Percentiles rank a stretch among this genome's conserved stretches.
Evolutionary conservation across 1,284 basidiomycete genomes (phyloP).

Genomic region (Leccinum ponderosum): DNA sequence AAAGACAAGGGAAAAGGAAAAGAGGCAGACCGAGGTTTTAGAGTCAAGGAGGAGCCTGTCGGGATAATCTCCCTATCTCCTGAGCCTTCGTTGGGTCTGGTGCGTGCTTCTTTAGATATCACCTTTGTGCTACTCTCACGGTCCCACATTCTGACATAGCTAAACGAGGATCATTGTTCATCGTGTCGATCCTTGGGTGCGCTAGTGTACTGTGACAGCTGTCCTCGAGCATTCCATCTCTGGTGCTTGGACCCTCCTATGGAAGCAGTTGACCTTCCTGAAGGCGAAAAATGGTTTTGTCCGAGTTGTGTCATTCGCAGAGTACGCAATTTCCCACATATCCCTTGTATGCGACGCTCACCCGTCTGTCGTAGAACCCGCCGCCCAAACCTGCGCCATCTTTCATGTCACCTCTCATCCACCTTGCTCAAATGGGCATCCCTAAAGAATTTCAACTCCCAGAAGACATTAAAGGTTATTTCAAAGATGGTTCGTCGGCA

Average conservation of each 20-base stretch:
- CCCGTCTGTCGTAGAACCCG: conserved; percentile 51
- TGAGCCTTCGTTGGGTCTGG: conserved; percentile 44
- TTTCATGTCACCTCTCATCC: conserved; percentile 68
- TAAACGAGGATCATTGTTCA: conserved; percentile 95
- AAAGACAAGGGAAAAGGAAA: conserved; percentile 67
- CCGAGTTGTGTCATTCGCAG: conserved; percentile 70
- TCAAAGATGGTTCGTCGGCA: conserved; percentile 72
- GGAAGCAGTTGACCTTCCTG: conserved; percentile 81
- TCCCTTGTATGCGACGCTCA: conserved; percentile 13
- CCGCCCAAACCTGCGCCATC: conserved; percentile 58
- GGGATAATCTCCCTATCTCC: conserved; percentile 48
- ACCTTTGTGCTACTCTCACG: conserved; percentile 15
- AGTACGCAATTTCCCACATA: conserved; percentile 43
- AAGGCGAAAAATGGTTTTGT: conserved; percentile 94
- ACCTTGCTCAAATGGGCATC: conserved; percentile 60
- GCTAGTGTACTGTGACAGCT: conserved; percentile 95
- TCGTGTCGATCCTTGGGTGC: conserved; percentile 82
- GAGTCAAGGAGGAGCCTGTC: conserved; percentile 72
- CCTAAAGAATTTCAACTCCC: conserved; percentile 89
- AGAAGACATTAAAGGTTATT: conserved; percentile 84
- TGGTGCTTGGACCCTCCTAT: conserved; percentile 96
- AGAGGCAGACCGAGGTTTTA: conserved; percentile 53
- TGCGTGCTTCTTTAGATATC: conserved; percentile 34
- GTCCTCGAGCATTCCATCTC: conserved; percentile 94
- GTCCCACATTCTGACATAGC: conserved; percentile 41